Evolutionary conservation across 345 rosid species (phyloP).

Genomic region (Brassica nigra): DNA sequence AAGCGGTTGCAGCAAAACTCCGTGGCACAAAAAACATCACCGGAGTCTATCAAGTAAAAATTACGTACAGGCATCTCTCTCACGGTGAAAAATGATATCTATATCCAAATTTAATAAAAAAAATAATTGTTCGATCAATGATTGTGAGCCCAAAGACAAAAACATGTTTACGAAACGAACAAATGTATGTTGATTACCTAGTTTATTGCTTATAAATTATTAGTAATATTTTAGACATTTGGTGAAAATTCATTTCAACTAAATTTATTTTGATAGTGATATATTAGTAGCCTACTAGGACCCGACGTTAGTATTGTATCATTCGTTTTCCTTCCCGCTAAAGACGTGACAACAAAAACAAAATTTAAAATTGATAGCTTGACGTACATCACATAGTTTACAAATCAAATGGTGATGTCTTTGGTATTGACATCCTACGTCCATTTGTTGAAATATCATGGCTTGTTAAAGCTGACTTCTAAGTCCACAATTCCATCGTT

Average conservation of each 20-base stretch:
- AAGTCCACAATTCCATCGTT: slow-evolving; percentile 12
- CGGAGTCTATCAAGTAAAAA: no score
- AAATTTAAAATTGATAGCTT: neutral
- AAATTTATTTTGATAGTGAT: no score
- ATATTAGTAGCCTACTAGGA: neutral
- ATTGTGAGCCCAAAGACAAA: no score
- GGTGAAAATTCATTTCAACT: no score
- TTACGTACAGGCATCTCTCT: no score
- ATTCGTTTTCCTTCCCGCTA: neutral
- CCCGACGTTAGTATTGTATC: neutral
- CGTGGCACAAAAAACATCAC: no score
- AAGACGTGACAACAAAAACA: neutral
- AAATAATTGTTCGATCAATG: no score
- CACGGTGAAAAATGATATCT: no score
- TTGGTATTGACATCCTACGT: slow-evolving; percentile 14
- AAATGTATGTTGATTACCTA: neutral
- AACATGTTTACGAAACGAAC: no score
- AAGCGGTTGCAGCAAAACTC: no score
- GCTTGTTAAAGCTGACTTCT: slow-evolving; percentile 23
- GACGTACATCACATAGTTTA: neutral
- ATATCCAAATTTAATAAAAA: no score
- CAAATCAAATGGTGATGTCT: slow-evolving; percentile 1
- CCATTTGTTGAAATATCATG: neutral
- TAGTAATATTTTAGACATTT: neutral
- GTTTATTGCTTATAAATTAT: neutral